Conservation (phyloP, 495 filamentous ascomycete genomes). For the Talaromyces adpressus region DNA sequence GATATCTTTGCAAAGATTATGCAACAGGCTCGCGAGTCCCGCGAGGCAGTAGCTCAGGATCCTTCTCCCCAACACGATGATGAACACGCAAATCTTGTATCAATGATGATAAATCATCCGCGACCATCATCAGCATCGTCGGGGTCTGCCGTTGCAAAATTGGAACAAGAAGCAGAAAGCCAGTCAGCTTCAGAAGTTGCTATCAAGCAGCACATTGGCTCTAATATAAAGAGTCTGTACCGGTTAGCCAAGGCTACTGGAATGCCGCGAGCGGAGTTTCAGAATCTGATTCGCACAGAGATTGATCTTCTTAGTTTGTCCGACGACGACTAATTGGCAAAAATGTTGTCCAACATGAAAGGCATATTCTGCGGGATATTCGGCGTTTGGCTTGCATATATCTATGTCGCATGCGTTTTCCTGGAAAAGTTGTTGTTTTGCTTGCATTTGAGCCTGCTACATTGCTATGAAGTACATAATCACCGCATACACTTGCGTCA, state of each 20-base stretch:
- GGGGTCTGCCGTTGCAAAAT: constrained; percentile 52
- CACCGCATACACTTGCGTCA: background rate
- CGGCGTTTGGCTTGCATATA: background rate
- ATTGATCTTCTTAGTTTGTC: constrained; percentile 69
- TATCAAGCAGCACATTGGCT: constrained; percentile 82
- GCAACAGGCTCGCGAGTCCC: constrained; percentile 22
- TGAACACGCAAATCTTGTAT: constrained; percentile 9
- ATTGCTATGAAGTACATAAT: background rate
- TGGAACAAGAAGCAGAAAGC: constrained; percentile 58
- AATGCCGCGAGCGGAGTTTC: constrained; percentile 79
- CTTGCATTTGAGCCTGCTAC: background rate
- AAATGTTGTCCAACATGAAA: background rate
- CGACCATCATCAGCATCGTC: constrained; percentile 45
- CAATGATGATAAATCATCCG: constrained; percentile 31
- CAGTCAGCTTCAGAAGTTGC: constrained; percentile 67
- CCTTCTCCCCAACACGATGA: constrained; percentile 11
- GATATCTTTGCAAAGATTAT: constrained; percentile 34
- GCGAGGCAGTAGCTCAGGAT: constrained; percentile 13
- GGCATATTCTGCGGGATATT: background rate
- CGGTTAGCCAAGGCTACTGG: constrained; percentile 71
- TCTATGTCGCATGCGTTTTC: background rate
- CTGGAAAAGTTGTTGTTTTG: background rate
- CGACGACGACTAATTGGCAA: constrained; percentile 49
- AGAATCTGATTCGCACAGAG: constrained; percentile 71
- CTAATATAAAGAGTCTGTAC: constrained; percentile 84